Evolutionary conservation across 1,139 yeast genomes (phyloP), one percentile per base, ranked within the genome.

Genomic region (Taiozyma sp.): DNA sequence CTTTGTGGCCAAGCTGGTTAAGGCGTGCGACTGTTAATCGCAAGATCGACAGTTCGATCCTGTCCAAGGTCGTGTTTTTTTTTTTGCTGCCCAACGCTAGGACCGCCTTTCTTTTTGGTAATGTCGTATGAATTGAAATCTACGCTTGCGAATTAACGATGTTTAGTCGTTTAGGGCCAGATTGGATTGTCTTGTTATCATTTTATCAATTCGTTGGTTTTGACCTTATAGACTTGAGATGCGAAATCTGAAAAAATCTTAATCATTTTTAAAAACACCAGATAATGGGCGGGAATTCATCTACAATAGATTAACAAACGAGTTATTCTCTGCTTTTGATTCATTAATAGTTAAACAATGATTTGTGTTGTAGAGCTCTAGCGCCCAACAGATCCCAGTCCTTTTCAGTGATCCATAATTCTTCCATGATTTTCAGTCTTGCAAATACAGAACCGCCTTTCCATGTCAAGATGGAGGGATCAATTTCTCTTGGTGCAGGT

Each of bases 391-490:
- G 65, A 61, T 88, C 96, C 98, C 98, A 93, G 63, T 93, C 98
- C 19, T 75, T 73, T 36, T 71, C 72, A 9, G 84, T 76, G 44
- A 95, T 80, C 92, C 96, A 91, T 75, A 91, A 74, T 70, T 93
- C 99, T 59, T 87, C 89, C 30, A 84, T 82, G 51, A 93, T 84
- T 70, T 91, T 91, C 57, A 93, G 76, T 60, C 96, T 78, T 3
- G 92, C 84, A 65, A 81, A 87, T 19, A 93, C 97, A 50, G 92
- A 78, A 2, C 95, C 98, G 39, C 99, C 99, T 67, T 89, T 92
- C 98, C 99, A 93, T 2, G 85, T 78, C 53, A 93, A 70, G 60
- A 84, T 75, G 46, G 82, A 80, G 0, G 98, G 96, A 64, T 92
- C 97, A 71, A 90, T 84, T 51, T 91, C 97, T 55, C 92, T 76